A percentile compares a stretch with the other conserved stretches of the same genome.
Conservation (phyloP, 2,329 filamentous ascomycete genomes). For the Thelonectria discophora region DNA sequence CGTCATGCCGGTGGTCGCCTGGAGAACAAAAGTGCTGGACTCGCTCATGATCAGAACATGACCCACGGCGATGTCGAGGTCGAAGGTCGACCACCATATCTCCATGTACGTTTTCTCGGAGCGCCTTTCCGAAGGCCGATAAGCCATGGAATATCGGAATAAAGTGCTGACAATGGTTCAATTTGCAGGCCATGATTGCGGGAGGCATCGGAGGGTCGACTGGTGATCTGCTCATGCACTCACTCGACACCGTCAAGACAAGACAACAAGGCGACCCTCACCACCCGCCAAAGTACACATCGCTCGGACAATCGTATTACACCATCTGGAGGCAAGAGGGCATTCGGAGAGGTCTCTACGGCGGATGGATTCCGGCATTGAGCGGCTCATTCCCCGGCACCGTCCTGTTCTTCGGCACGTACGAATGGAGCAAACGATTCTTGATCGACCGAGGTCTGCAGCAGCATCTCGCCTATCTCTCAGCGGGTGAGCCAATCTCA, state of each 20-base stretch:
- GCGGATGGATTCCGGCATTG: slow-evolving; percentile 91
- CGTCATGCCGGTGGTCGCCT: slow-evolving; percentile 47
- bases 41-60: slow-evolving; percentile 46
- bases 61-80: slow-evolving; percentile 50
- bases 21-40: slow-evolving; percentile 40
- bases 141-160: slow-evolving; percentile 6
- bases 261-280: slow-evolving; percentile 96
- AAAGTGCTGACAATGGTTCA: slow-evolving; percentile 32
- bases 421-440: slow-evolving; percentile 92
- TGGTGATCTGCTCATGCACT: slow-evolving; percentile 98
- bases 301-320: slow-evolving; percentile 87
- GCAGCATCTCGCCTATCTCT: slow-evolving; percentile 84
- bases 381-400: slow-evolving; percentile 94
- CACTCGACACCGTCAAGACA: slow-evolving; percentile 97
- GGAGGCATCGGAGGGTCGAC: slow-evolving; percentile 92
- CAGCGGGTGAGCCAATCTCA: slow-evolving; percentile 69
- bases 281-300: slow-evolving; percentile 90
- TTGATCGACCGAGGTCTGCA: slow-evolving; percentile 87
- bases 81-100: slow-evolving; percentile 55
- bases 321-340: slow-evolving; percentile 96
- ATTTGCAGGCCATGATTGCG: slow-evolving; percentile 85
- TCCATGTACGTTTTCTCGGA: slow-evolving; percentile 49
- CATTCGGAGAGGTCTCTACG: slow-evolving; percentile 84
- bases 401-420: slow-evolving; percentile 93
- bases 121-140: background rate